Percentiles rank a stretch among this genome's conserved stretches.
Evolutionary conservation across 108 stramenopile species (phyloP).

Genomic region (Nitzschia putrida): DNA sequence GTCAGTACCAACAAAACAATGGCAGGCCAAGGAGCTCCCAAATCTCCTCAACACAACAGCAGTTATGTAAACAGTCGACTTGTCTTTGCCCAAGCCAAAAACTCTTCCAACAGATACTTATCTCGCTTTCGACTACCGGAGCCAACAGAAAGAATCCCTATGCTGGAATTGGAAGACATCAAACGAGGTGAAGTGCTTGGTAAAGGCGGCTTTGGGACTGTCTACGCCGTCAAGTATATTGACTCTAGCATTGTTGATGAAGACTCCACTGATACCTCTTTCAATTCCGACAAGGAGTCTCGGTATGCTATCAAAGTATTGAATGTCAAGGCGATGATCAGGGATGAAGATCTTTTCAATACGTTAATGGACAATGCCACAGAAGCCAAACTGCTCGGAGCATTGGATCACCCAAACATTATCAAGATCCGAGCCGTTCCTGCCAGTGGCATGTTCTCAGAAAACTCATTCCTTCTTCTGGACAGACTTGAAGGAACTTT

Average conservation of each 20-base stretch:
- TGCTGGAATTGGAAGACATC: too few relatives aligned
- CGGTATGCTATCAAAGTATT: too few relatives aligned
- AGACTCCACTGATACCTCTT: not conserved
- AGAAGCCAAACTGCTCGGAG: slow-evolving; percentile 50
- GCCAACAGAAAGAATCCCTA: not conserved
- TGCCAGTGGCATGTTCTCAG: not conserved
- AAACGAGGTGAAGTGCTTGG: slow-evolving; percentile 48
- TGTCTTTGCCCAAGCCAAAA: not conserved
- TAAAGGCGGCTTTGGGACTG: slow-evolving; percentile 68
- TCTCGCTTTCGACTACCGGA: not conserved
- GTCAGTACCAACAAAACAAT: too few relatives aligned
- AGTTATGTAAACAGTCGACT: too few relatives aligned
- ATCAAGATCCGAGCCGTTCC: slow-evolving; percentile 29
- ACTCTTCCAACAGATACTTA: not conserved
- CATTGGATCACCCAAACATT: slow-evolving; percentile 41
- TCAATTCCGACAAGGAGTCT: not conserved
- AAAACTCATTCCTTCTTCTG: slow-evolving; percentile 2
- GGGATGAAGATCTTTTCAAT: too few relatives aligned
- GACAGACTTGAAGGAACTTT: slow-evolving; percentile 6
- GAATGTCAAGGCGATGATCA: too few relatives aligned
- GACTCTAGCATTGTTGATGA: not conserved
- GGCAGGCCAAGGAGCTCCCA: too few relatives aligned
- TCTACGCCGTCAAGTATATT: slow-evolving; percentile 23
- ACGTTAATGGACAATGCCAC: too few relatives aligned
- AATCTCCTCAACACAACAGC: too few relatives aligned